Percentiles rank a stretch among this genome's conserved stretches.
Conservation (phyloP, 352 stramenopile species). For the Pythium apleroticum region DNA sequence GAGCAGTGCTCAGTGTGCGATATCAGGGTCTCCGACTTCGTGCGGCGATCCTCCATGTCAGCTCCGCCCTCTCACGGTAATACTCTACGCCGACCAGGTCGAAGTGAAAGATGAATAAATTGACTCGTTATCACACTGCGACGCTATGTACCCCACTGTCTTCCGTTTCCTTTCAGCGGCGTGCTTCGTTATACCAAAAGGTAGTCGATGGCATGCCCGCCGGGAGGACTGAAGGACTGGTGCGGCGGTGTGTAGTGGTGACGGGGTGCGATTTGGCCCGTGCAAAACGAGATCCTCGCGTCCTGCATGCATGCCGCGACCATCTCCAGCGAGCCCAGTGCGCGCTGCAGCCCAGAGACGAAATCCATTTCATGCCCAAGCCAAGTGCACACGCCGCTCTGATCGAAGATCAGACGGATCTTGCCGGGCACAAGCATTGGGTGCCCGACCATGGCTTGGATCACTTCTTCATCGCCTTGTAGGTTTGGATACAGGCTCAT, state of each 20-base stretch:
- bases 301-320: conserved; percentile 41
- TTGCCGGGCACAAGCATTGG: conserved; percentile 40
- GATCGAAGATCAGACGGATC: conserved; percentile 60
- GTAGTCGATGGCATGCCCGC: neutral
- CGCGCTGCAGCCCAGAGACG: conserved; percentile 40
- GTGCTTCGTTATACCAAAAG: neutral
- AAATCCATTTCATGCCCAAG: conserved; percentile 65
- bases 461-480: conserved; percentile 35
- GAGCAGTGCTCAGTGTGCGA: too few relatives aligned
- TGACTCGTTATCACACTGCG: neutral
- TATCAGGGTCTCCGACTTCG: too few relatives aligned
- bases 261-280: conserved; percentile 40
- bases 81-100: too few relatives aligned
- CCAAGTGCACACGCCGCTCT: conserved; percentile 41
- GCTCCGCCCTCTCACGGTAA: too few relatives aligned
- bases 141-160: neutral
- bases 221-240: neutral
- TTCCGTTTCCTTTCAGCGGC: neutral
- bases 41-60: too few relatives aligned
- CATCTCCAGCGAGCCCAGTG: conserved; percentile 46
- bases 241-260: neutral
- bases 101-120: neutral
- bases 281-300: conserved; percentile 52
- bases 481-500: conserved; percentile 47
- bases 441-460: conserved; percentile 48